phyloP scores from a whole-genome alignment of 805 yeast genomes.

The Wickerhamiella qilinensis region DNA sequence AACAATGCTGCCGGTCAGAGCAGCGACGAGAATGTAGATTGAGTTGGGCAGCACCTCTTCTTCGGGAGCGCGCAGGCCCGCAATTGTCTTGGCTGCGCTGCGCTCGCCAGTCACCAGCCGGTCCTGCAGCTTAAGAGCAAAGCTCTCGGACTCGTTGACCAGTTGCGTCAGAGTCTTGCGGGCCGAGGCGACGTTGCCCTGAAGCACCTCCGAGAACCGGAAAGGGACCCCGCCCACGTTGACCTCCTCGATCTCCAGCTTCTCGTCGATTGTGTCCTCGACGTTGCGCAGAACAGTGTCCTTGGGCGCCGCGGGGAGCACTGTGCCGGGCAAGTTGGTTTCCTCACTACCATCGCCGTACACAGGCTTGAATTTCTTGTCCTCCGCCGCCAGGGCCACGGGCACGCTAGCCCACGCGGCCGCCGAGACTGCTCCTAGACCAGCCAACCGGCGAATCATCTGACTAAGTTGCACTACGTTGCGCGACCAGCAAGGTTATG shows the following conservation, averaged over 20 bases:
- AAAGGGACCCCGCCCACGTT: slow-evolving; percentile 41
- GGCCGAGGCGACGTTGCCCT: slow-evolving; percentile 30
- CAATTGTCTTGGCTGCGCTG: slow-evolving; percentile 42
- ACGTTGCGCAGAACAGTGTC: slow-evolving; percentile 8
- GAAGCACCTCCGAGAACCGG: slow-evolving; percentile 35
- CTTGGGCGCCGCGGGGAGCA: slow-evolving; percentile 9
- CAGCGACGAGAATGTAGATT: slow-evolving; percentile 51
- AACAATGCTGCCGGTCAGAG: slow-evolving; percentile 53
- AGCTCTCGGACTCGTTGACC: slow-evolving; percentile 21
- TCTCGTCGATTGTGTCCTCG: slow-evolving; percentile 9
- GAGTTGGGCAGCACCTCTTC: slow-evolving; percentile 63
- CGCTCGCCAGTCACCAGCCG: slow-evolving; percentile 37
- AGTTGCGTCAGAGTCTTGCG: slow-evolving; percentile 29
- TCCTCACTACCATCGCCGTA: slow-evolving; percentile 18
- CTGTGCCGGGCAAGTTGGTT: slow-evolving; percentile 18
- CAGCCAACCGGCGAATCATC: slow-evolving; percentile 1
- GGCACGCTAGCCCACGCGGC: slow-evolving; percentile 1
- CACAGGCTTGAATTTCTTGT: slow-evolving; percentile 12
- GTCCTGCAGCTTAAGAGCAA: background rate
- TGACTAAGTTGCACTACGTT: background rate
- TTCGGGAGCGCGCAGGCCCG: slow-evolving; percentile 42
- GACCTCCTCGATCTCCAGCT: slow-evolving; percentile 12
- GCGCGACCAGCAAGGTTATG: background rate
- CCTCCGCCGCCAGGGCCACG: slow-evolving; percentile 6
- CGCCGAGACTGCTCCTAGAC: background rate